phyloP scores from a whole-genome alignment of 1,139 yeast species.

The Hyphopichia fennica region DNA sequence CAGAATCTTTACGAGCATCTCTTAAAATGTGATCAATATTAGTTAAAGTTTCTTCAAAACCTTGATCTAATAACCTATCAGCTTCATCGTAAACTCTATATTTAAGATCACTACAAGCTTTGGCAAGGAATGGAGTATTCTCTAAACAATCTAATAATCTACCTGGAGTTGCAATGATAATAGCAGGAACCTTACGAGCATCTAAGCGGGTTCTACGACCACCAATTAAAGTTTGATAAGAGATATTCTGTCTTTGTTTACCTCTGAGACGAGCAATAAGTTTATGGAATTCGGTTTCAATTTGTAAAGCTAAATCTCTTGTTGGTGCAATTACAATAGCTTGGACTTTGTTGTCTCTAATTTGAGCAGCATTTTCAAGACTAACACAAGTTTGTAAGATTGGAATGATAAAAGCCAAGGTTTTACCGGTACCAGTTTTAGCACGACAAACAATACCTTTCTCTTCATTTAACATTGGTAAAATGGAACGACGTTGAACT shows the following conservation, averaged over 20 bases:
- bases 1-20: slow-evolving; percentile 29
- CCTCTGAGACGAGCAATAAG: slow-evolving; percentile 24
- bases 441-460: slow-evolving; percentile 82
- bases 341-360: slow-evolving; percentile 37
- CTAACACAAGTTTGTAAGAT: slow-evolving; percentile 52
- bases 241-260: slow-evolving; percentile 10
- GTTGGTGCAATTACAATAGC: slow-evolving; percentile 86
- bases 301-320: slow-evolving; percentile 88
- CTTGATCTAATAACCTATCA: slow-evolving; percentile 75
- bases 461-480: slow-evolving; percentile 60
- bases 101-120: slow-evolving; percentile 53
- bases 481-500: slow-evolving; percentile 73
- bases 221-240: slow-evolving; percentile 36
- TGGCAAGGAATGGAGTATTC: slow-evolving; percentile 38
- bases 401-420: slow-evolving; percentile 85
- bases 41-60: slow-evolving; percentile 66
- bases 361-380: slow-evolving; percentile 33
- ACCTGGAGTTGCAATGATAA: slow-evolving; percentile 91
- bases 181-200: slow-evolving; percentile 29
- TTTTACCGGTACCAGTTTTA: slow-evolving; percentile 95
- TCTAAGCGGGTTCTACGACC: slow-evolving; percentile 30
- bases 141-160: slow-evolving; percentile 66
- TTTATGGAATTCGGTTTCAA: slow-evolving; percentile 62
- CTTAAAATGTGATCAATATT: slow-evolving; percentile 53
- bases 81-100: slow-evolving; percentile 87